A percentile compares a stretch with the other conserved stretches of the same genome.
Evolutionary conservation across 371 early-diverging fungal genomes (phyloP).

Genomic region (Parasitella parasitica): DNA sequence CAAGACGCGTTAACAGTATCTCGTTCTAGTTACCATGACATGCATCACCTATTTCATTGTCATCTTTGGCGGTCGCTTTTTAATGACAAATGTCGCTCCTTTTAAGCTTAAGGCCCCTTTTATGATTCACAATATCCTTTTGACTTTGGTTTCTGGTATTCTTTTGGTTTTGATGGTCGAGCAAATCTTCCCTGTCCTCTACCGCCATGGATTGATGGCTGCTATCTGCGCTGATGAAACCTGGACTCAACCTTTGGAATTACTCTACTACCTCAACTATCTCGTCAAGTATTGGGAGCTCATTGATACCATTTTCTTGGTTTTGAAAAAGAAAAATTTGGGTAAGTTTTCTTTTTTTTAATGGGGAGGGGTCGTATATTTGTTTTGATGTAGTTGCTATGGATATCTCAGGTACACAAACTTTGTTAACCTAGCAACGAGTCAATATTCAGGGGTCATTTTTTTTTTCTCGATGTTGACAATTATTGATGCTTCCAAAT

Average conservation of each 20-base stretch:
- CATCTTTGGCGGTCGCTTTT: constrained; percentile 71
- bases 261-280: constrained; percentile 85
- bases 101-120: constrained; percentile 67
- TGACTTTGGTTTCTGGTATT: constrained; percentile 65
- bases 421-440: neutral
- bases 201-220: constrained; percentile 65
- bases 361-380: neutral
- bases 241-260: constrained; percentile 75
- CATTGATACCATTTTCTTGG: constrained; percentile 36
- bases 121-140: constrained; percentile 73
- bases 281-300: constrained; percentile 87
- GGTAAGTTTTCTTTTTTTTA: constrained; percentile 18
- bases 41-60: constrained; percentile 64
- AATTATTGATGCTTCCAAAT: neutral
- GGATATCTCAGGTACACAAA: constrained; percentile 1
- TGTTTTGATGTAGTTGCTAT: constrained; percentile 1
- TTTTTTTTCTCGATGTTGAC: neutral
- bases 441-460: neutral
- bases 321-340: constrained; percentile 39
- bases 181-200: constrained; percentile 66
- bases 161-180: constrained; percentile 70
- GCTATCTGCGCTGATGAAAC: constrained; percentile 67
- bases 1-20: neutral
- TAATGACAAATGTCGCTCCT: constrained; percentile 64
- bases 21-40: constrained; percentile 42